Evolutionary conservation across 441 rosid species (phyloP).

Genomic region (Populus hybrid): DNA sequence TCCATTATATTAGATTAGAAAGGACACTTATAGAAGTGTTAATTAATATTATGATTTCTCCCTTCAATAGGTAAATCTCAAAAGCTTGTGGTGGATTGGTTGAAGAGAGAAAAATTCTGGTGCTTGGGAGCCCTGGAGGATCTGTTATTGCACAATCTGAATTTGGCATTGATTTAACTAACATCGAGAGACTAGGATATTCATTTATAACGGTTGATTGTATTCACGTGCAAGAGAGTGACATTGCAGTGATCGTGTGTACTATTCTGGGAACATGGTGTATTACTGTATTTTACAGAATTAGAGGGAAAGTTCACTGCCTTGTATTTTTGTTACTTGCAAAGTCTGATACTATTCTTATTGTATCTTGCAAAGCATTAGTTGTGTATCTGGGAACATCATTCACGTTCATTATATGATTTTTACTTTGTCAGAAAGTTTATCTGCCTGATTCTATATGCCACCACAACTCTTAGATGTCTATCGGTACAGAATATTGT

Average conservation of each 20-base stretch:
- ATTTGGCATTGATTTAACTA: slow-evolving; percentile 19
- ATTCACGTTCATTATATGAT: not conserved
- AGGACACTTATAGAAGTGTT: slow-evolving; percentile 26
- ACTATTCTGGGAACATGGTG: not conserved
- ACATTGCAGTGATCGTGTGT: slow-evolving; percentile 1
- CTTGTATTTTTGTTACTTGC: not conserved
- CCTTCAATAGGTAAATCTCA: slow-evolving; percentile 49
- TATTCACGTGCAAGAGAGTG: slow-evolving; percentile 20
- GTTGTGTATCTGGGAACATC: not conserved
- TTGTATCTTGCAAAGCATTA: slow-evolving; percentile 3
- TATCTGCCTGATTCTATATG: not conserved
- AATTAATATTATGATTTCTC: slow-evolving; percentile 39
- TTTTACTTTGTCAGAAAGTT: not conserved
- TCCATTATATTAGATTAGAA: slow-evolving; percentile 20
- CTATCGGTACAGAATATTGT: not conserved
- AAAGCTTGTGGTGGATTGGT: slow-evolving; percentile 44
- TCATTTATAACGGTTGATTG: slow-evolving; percentile 13
- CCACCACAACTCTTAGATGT: not conserved
- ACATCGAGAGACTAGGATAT: slow-evolving; percentile 22
- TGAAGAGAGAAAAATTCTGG: slow-evolving; percentile 38
- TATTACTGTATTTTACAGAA: not conserved
- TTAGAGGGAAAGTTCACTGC: not conserved
- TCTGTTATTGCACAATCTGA: slow-evolving; percentile 24
- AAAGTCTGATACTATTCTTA: not conserved
- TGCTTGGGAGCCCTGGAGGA: slow-evolving; percentile 31